Percentiles rank a stretch among this genome's conserved stretches.
phyloP scores from a whole-genome alignment of 1,139 yeast genomes.

The Sugiyamaella novakii region DNA sequence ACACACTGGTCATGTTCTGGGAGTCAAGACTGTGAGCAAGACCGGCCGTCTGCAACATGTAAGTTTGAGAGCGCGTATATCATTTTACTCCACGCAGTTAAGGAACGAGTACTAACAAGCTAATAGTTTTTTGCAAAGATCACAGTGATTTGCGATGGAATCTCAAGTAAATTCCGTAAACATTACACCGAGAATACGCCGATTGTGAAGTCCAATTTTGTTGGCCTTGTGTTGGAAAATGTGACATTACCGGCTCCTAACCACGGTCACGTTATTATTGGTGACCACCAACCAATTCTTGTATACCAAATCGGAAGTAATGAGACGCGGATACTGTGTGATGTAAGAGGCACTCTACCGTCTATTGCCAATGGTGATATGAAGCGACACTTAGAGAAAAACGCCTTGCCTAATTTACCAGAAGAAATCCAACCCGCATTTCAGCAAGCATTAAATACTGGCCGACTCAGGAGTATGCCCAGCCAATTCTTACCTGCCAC shows the following conservation, averaged over 20 bases:
- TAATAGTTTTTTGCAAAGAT: constrained; percentile 57
- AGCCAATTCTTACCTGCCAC: constrained; percentile 86
- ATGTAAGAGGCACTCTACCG: constrained; percentile 81
- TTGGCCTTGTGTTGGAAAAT: constrained; percentile 74
- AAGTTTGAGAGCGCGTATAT: constrained; percentile 4
- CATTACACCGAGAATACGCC: constrained; percentile 65
- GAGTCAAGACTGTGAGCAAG: constrained; percentile 53
- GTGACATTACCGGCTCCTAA: constrained; percentile 70
- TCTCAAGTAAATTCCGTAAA: constrained; percentile 88
- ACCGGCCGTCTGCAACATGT: constrained; percentile 26
- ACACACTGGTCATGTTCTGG: constrained; percentile 58
- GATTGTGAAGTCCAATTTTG: constrained; percentile 75
- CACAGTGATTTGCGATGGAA: constrained; percentile 89
- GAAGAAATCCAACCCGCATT: constrained; percentile 65
- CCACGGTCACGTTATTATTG: constrained; percentile 90
- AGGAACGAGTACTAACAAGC: constrained; percentile 12
- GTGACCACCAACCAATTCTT: constrained; percentile 81
- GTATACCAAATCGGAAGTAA: constrained; percentile 82
- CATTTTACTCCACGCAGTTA: too few relatives aligned
- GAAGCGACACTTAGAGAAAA: constrained; percentile 57
- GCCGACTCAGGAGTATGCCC: constrained; percentile 83
- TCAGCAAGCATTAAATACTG: constrained; percentile 52
- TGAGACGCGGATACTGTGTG: constrained; percentile 88
- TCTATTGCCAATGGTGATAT: constrained; percentile 61
- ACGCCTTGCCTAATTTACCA: constrained; percentile 75